Evolutionary conservation across 1,284 basidiomycete species (phyloP).

Genomic region (Gymnopus androsaceus): DNA sequence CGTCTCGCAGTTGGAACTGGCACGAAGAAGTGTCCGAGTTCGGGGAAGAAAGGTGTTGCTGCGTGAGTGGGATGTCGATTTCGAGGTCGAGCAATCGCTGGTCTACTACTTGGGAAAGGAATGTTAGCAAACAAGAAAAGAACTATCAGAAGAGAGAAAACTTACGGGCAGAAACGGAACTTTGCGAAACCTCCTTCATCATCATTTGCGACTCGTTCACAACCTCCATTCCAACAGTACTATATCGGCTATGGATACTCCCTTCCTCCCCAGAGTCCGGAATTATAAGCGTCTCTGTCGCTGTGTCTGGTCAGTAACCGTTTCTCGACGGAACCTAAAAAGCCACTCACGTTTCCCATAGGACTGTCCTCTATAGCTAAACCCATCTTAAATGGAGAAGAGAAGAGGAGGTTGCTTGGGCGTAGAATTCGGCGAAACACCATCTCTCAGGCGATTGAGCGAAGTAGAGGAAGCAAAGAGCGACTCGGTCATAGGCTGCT

Average conservation of each 20-base stretch:
- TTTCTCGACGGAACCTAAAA: neutral
- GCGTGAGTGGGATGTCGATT: too few relatives aligned
- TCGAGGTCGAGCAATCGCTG: slow-evolving; percentile 8
- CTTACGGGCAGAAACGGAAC: slow-evolving; percentile 2
- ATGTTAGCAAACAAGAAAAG: neutral
- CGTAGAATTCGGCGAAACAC: neutral
- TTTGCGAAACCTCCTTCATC: neutral
- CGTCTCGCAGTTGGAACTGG: neutral
- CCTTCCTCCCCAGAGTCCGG: neutral
- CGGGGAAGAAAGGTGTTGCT: neutral
- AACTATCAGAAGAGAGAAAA: neutral
- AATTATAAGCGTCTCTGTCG: neutral
- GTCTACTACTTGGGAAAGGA: neutral
- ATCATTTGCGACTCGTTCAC: neutral
- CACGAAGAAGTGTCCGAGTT: neutral
- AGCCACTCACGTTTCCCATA: slow-evolving; percentile 6
- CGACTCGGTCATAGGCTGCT: neutral
- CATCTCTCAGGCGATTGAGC: neutral
- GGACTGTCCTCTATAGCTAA: neutral
- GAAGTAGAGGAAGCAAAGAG: slow-evolving; percentile 2
- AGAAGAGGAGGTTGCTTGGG: neutral
- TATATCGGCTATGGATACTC: slow-evolving; percentile 2
- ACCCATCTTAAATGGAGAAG: neutral
- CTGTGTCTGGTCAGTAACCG: neutral
- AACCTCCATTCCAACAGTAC: neutral